Conservation (phyloP, 2,329 filamentous ascomycete genomes). For the Ceratocystiopsis minuta region DNA sequence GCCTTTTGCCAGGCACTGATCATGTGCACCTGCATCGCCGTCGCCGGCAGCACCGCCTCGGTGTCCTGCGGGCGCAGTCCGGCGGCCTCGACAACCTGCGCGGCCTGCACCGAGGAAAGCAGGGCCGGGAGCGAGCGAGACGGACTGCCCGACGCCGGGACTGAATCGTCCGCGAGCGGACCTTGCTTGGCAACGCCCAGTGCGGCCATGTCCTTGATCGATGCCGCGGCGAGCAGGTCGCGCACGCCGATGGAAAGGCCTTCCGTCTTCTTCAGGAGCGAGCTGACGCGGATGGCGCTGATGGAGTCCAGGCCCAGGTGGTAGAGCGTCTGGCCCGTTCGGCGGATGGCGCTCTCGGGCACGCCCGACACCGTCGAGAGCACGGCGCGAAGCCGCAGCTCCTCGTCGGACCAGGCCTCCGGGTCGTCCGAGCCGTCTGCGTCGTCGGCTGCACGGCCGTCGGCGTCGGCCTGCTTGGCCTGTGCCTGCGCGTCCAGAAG, state of each 20-base stretch:
- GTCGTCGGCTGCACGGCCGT: no score
- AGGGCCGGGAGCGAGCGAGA: neutral
- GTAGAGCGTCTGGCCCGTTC: slow-evolving; percentile 47
- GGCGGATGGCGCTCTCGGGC: slow-evolving; percentile 34
- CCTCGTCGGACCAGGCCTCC: slow-evolving; percentile 17
- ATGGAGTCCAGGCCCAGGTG: slow-evolving; percentile 84
- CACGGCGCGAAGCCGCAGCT: slow-evolving; percentile 25
- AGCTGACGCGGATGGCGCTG: slow-evolving; percentile 67
- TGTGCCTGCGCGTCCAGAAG: no score
- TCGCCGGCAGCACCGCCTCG: slow-evolving; percentile 45
- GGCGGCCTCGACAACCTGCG: slow-evolving; percentile 19
- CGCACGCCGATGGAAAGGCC: slow-evolving; percentile 48
- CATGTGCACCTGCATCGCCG: slow-evolving; percentile 68
- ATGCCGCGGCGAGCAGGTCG: slow-evolving; percentile 49
- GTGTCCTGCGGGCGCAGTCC: slow-evolving; percentile 27
- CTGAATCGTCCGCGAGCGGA: neutral
- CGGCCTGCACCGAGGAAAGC: neutral
- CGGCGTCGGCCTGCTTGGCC: no score
- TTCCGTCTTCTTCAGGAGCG: slow-evolving; percentile 42
- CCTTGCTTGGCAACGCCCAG: neutral
- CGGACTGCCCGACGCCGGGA: no score
- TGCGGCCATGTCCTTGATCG: slow-evolving; percentile 43
- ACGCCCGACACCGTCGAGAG: slow-evolving; percentile 43
- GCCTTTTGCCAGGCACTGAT: slow-evolving; percentile 57
- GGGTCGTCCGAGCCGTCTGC: neutral